Evolutionary conservation across 768 basidiomycete genomes (phyloP).

Genomic region (Fistulinella prunicolor): DNA sequence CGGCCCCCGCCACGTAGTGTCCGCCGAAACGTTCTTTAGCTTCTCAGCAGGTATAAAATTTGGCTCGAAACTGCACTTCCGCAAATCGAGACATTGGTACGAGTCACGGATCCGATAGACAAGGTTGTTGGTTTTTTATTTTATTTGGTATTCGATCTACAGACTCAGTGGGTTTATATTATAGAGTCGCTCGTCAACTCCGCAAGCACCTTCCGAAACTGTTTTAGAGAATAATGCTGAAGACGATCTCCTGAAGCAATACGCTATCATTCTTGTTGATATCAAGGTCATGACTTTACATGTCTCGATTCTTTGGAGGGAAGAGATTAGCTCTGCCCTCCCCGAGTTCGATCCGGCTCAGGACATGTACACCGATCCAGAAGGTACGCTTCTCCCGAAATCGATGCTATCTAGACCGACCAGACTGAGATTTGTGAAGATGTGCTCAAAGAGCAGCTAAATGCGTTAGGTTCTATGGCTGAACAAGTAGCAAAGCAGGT

Average conservation of each 20-base stretch:
- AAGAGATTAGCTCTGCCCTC: constrained; percentile 62
- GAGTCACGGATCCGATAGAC: constrained; percentile 34
- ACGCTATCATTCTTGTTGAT: constrained; percentile 66
- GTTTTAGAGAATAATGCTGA: constrained; percentile 52
- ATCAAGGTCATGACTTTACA: constrained; percentile 55
- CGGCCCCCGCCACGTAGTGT: not conserved
- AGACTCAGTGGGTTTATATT: constrained; percentile 14
- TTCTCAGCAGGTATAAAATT: constrained; percentile 72
- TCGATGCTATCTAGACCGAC: not conserved
- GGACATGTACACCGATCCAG: constrained; percentile 35
- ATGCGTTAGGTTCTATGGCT: constrained; percentile 48
- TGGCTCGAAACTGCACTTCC: constrained; percentile 69
- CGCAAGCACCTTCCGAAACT: constrained; percentile 46
- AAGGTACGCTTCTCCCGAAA: constrained; percentile 45
- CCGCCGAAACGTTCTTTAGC: constrained; percentile 40
- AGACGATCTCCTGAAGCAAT: constrained; percentile 70
- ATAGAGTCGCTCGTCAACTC: constrained; percentile 50
- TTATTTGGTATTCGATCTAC: not conserved
- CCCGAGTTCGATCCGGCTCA: constrained; percentile 40
- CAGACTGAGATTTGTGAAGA: constrained; percentile 34
- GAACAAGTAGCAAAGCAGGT: constrained; percentile 62
- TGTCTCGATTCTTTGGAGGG: constrained; percentile 59
- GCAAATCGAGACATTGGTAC: constrained; percentile 38
- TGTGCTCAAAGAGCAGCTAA: constrained; percentile 53
- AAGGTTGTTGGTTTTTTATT: constrained; percentile 31